These are phyloP conservation scores for Melanopsichium pennsylvanicum DNA, from an alignment of 1,284 basidiomycete species.

Conservation along the genomic window DNA sequence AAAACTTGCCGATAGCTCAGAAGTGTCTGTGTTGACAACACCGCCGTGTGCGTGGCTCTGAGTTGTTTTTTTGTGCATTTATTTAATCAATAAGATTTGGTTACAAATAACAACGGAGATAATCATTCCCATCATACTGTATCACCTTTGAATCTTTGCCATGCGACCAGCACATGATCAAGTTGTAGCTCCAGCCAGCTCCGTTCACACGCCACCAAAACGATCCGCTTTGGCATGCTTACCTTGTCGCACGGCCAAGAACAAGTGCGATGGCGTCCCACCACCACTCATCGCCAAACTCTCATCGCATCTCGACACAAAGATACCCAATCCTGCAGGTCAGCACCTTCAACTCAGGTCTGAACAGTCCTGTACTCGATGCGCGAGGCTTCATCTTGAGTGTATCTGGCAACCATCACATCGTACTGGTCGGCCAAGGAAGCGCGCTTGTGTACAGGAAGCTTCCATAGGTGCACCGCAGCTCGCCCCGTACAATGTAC, in stretches of 20 bases:
- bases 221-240: slow-evolving; percentile 18
- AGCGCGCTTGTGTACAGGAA: neutral
- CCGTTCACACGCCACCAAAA: neutral
- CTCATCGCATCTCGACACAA: slow-evolving; percentile 14
- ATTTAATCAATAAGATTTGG: no score
- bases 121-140: no score
- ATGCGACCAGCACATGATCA: no score
- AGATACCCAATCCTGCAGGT: neutral
- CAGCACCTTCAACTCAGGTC: slow-evolving; percentile 5
- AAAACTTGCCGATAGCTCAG: no score
- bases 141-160: no score
- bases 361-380: slow-evolving; percentile 11
- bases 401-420: slow-evolving; percentile 24
- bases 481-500: no score
- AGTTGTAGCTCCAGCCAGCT: no score
- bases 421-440: slow-evolving; percentile 16
- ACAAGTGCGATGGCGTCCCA: slow-evolving; percentile 19
- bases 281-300: slow-evolving; percentile 12
- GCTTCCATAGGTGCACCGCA: neutral
- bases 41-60: no score
- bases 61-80: no score
- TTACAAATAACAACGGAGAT: no score
- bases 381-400: slow-evolving; percentile 1
- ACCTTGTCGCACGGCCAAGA: slow-evolving; percentile 20
- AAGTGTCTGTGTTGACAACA: no score